These are phyloP conservation scores for Fusarium sp. DNA, from an alignment of 2,329 filamentous ascomycete genomes.

Conservation along the genomic window DNA sequence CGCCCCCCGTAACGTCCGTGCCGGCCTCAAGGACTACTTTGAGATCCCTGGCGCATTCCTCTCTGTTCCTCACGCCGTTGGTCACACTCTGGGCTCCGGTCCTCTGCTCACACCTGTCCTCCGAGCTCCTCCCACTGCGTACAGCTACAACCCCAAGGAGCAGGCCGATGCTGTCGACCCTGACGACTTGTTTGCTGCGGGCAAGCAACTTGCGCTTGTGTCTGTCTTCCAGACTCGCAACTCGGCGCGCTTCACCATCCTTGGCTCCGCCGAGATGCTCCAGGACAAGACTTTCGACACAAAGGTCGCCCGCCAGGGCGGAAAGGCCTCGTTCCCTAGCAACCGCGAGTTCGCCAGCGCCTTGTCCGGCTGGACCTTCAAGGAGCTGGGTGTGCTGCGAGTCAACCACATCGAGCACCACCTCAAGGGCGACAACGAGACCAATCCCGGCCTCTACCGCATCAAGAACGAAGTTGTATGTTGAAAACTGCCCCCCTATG, in stretches of 20 bases:
- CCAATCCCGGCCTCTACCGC: slow-evolving; percentile 90
- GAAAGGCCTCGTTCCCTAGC: slow-evolving; percentile 68
- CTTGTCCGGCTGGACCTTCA: slow-evolving; percentile 94
- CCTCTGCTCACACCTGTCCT: slow-evolving; percentile 84
- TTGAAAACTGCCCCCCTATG: not conserved
- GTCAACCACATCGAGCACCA: slow-evolving; percentile 87
- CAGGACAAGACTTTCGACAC: slow-evolving; percentile 90
- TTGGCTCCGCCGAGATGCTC: slow-evolving; percentile 88
- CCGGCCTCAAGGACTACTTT: slow-evolving; percentile 83
- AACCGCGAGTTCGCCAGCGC: slow-evolving; percentile 89
- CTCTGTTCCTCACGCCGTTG: slow-evolving; percentile 84
- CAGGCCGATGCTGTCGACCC: slow-evolving; percentile 70
- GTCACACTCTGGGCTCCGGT: slow-evolving; percentile 82
- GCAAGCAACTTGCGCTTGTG: slow-evolving; percentile 85
- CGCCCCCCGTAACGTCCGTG: slow-evolving; percentile 70
- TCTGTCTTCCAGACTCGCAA: slow-evolving; percentile 91
- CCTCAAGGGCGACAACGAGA: slow-evolving; percentile 63
- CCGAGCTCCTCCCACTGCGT: slow-evolving; percentile 84
- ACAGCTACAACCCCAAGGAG: slow-evolving; percentile 94
- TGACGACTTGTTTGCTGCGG: slow-evolving; percentile 87
- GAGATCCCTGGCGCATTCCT: slow-evolving; percentile 65
- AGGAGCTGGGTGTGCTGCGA: slow-evolving; percentile 89
- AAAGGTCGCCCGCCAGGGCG: slow-evolving; percentile 72
- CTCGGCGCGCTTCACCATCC: slow-evolving; percentile 85
- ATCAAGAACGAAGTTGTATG: slow-evolving; percentile 96